Evolutionary conservation across 352 stramenopile species (phyloP).

Genomic region (Pythium plurisporium): DNA sequence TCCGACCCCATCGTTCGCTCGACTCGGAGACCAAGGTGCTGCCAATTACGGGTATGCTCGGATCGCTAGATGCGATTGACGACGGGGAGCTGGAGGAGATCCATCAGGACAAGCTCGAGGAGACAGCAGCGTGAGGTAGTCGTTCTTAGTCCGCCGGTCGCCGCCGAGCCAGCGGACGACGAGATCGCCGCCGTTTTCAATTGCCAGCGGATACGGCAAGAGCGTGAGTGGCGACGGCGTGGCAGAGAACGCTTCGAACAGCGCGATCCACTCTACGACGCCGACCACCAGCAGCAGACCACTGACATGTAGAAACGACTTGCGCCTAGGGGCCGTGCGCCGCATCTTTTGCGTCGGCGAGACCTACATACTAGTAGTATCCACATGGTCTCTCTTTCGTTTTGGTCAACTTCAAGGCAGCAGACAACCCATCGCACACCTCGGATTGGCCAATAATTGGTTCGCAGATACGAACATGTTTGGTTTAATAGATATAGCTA

Average conservation of each 20-base stretch:
- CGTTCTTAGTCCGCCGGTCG: slow-evolving; percentile 15
- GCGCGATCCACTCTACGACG: background rate
- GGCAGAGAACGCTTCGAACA: background rate
- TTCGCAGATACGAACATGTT: background rate
- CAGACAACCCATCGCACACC: no score
- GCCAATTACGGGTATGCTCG: background rate
- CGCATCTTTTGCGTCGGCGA: no score
- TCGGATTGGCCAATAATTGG: background rate
- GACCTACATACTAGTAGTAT: no score
- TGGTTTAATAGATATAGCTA: no score
- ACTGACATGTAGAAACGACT: no score
- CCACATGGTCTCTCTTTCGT: no score
- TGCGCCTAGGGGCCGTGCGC: no score
- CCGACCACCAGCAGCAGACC: background rate
- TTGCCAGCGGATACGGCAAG: slow-evolving; percentile 28
- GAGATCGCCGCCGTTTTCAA: slow-evolving; percentile 48
- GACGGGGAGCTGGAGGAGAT: background rate
- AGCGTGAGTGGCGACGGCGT: slow-evolving; percentile 24
- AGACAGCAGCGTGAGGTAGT: slow-evolving; percentile 50
- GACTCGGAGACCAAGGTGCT: background rate
- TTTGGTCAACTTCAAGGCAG: no score
- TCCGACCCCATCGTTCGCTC: no score
- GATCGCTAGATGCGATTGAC: background rate
- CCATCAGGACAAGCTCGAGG: background rate
- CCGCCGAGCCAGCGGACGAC: slow-evolving; percentile 42